phyloP scores from a whole-genome alignment of 441 rosid genomes.

The Populus trichocarpa region DNA sequence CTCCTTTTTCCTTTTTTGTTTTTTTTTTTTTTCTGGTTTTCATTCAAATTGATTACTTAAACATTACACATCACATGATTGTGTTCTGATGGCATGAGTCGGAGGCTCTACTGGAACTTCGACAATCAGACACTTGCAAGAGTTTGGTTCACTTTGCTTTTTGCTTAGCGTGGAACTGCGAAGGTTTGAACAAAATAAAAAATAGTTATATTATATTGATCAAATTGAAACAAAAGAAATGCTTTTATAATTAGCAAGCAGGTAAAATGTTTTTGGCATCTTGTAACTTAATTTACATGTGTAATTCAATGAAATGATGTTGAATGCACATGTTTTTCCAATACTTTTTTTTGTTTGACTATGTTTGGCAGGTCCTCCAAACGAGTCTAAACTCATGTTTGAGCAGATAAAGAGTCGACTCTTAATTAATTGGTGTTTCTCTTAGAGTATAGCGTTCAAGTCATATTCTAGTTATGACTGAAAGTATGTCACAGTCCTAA shows the following conservation, averaged over 20 bases:
- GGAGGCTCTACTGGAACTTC: conserved; percentile 22
- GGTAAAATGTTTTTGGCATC: no score
- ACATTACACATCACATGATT: not conserved
- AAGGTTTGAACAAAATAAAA: conserved; percentile 37
- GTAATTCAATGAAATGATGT: not conserved
- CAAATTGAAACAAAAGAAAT: not conserved
- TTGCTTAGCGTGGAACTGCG: conserved; percentile 58
- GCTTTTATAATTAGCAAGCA: not conserved
- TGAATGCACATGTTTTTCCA: not conserved
- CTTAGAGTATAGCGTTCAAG: not conserved
- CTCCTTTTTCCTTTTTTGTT: not conserved
- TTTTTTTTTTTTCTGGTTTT: conserved; percentile 5
- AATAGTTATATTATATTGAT: not conserved
- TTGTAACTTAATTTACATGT: not conserved
- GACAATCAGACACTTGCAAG: conserved; percentile 19
- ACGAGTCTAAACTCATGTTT: not conserved
- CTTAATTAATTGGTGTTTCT: not conserved
- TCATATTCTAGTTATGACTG: no score
- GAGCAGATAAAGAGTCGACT: not conserved
- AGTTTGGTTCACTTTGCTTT: conserved; percentile 24
- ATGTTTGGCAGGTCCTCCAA: not conserved
- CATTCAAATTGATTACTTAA: not conserved
- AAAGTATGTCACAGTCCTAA: no score
- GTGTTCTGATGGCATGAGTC: conserved; percentile 22
- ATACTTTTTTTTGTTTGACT: not conserved